phyloP scores from a whole-genome alignment of 1,284 basidiomycete genomes.

The Ceratobasidium sp. region DNA sequence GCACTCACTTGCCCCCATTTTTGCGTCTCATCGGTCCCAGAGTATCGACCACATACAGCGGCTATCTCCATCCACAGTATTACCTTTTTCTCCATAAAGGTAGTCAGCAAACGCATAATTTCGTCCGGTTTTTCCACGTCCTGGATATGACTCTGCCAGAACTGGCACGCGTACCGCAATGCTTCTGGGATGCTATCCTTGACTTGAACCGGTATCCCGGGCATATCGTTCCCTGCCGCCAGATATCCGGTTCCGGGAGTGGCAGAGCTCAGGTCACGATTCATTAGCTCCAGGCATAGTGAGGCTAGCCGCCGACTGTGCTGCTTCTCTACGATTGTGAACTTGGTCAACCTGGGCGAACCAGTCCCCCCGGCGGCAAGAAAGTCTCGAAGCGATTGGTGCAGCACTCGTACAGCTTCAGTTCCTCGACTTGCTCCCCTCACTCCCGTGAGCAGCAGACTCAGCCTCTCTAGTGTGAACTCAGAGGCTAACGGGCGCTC shows the following conservation, averaged over 20 bases:
- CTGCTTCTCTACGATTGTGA: not conserved
- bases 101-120: not conserved
- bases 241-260: slow-evolving; percentile 6
- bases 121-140: not conserved
- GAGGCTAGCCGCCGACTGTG: not conserved
- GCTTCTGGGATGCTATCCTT: not conserved
- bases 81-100: not conserved
- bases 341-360: not conserved
- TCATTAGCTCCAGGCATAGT: slow-evolving; percentile 9
- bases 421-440: not conserved
- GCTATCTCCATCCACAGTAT: slow-evolving; percentile 25
- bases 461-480: slow-evolving; percentile 4
- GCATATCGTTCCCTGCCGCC: not conserved
- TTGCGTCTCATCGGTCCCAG: not conserved
- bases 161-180: slow-evolving; percentile 25
- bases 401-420: slow-evolving; percentile 1
- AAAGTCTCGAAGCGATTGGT: slow-evolving; percentile 36
- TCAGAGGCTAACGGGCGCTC: not conserved
- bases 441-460: slow-evolving; percentile 17
- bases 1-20: slow-evolving; percentile 11
- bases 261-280: not conserved
- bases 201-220: not conserved
- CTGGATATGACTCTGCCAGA: slow-evolving; percentile 21
- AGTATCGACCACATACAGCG: not conserved
- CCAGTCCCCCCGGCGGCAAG: not conserved